These are phyloP conservation scores for Chlorella sp. DNA, from an alignment of 139 green algal genomes.

Conservation along the genomic window DNA sequence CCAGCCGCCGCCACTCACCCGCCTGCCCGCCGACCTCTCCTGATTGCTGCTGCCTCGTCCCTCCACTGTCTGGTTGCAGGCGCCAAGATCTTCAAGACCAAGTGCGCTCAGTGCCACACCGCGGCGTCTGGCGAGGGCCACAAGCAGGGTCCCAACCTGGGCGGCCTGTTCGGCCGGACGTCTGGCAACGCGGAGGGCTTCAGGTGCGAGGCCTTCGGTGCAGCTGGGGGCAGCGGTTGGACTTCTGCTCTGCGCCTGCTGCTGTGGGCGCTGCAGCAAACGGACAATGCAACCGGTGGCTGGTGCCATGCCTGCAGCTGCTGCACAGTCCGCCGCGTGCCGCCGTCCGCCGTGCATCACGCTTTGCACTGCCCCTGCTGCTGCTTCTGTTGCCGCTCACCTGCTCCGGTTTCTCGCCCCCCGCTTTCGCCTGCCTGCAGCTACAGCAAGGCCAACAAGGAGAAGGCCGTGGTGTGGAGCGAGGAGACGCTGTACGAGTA, in stretches of 20 bases:
- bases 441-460: conserved; percentile 98
- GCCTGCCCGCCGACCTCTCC: too few species aligned
- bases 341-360: too few species aligned
- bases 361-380: too few species aligned
- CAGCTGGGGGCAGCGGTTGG: not conserved
- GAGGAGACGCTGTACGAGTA: conserved; percentile 96
- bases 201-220: conserved; percentile 21
- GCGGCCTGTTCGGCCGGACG: conserved; percentile 91
- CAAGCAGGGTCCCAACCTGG: conserved; percentile 98
- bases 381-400: not conserved
- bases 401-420: too few species aligned
- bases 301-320: too few species aligned
- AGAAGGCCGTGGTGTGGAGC: conserved; percentile 86
- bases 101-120: conserved; percentile 96
- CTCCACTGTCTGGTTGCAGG: not conserved
- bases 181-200: conserved; percentile 84
- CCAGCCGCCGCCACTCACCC: not conserved
- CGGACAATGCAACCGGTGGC: too few species aligned
- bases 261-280: not conserved
- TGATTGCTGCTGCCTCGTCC: too few species aligned
- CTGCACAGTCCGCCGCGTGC: too few species aligned
- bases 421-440: conserved; percentile 1
- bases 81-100: conserved; percentile 98
- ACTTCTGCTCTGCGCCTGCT: not conserved
- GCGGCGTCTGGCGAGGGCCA: conserved; percentile 92